A percentile compares a stretch with the other conserved stretches of the same genome.
Conservation (phyloP, 139 green algal genomes). For the Spirogloea muscicola region DNA sequence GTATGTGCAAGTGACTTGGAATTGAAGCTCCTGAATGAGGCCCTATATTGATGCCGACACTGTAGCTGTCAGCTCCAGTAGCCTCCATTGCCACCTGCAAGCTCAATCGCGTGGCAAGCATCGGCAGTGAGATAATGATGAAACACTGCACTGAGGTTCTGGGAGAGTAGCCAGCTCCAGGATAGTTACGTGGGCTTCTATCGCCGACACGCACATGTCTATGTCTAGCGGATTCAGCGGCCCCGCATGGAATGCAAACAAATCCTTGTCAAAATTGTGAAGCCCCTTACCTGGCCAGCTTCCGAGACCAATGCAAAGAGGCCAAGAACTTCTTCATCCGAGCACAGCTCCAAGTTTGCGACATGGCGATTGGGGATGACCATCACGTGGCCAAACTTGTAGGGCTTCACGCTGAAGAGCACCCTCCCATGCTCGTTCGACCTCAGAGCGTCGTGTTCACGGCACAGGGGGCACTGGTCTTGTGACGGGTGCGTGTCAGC, state of each 20-base stretch:
- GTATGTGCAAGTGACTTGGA: conserved; percentile 25
- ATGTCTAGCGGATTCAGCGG: no score
- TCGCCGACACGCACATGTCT: no score
- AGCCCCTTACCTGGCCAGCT: background rate
- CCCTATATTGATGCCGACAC: conserved; percentile 32
- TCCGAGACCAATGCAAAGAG: conserved; percentile 1
- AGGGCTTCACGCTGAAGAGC: conserved; percentile 33
- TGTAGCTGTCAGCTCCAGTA: conserved; percentile 17
- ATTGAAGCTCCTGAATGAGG: conserved; percentile 20
- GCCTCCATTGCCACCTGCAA: conserved; percentile 18
- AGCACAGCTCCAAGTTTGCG: conserved; percentile 11
- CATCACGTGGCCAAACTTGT: conserved; percentile 28
- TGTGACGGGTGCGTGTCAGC: no score
- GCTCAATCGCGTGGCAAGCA: no score
- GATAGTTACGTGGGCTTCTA: no score
- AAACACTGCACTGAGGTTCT: no score
- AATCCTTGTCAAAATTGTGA: no score
- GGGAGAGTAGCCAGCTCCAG: no score
- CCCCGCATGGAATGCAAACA: no score
- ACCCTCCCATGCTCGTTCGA: background rate
- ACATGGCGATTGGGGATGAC: conserved; percentile 26
- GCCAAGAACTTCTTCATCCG: conserved; percentile 12
- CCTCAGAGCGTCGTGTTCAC: conserved; percentile 9
- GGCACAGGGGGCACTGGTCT: conserved; percentile 17
- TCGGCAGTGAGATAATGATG: no score